These are phyloP conservation scores for Talaromyces piceae DNA, from an alignment of 2,329 filamentous ascomycete species.

Conservation along the genomic window DNA sequence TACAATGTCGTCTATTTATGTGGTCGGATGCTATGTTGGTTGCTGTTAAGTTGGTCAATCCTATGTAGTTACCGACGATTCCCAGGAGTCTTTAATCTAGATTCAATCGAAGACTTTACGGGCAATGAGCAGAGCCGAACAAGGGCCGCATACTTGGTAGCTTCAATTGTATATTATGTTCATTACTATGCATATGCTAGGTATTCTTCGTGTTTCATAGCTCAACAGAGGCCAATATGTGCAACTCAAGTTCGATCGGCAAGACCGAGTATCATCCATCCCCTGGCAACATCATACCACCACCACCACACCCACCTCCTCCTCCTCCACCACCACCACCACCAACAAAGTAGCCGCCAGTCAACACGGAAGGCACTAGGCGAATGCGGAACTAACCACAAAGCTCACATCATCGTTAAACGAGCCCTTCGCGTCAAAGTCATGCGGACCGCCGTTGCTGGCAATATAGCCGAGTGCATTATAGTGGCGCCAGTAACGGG, in stretches of 20 bases:
- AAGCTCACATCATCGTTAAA: conserved; percentile 53
- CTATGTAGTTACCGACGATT: too few relatives aligned
- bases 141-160: too few relatives aligned
- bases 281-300: too few relatives aligned
- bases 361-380: conserved; percentile 18
- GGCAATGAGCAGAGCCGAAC: too few relatives aligned
- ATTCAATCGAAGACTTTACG: too few relatives aligned
- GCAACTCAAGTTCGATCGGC: neutral
- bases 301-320: too few relatives aligned
- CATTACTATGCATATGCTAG: neutral
- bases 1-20: neutral
- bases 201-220: too few relatives aligned
- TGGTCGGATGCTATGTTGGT: neutral
- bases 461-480: conserved; percentile 41
- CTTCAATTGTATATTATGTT: too few relatives aligned
- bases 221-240: neutral
- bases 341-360: too few relatives aligned
- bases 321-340: too few relatives aligned
- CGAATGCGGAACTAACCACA: conserved; percentile 40
- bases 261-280: too few relatives aligned
- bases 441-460: conserved; percentile 50
- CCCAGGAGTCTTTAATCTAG: too few relatives aligned
- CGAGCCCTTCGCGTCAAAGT: conserved; percentile 42
- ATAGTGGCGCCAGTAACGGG: conserved; percentile 52
- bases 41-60: neutral